A percentile compares a stretch with the other conserved stretches of the same genome.
Evolutionary conservation across 2,329 filamentous ascomycete genomes (phyloP).

Genomic region (Blastomyces parvus): DNA sequence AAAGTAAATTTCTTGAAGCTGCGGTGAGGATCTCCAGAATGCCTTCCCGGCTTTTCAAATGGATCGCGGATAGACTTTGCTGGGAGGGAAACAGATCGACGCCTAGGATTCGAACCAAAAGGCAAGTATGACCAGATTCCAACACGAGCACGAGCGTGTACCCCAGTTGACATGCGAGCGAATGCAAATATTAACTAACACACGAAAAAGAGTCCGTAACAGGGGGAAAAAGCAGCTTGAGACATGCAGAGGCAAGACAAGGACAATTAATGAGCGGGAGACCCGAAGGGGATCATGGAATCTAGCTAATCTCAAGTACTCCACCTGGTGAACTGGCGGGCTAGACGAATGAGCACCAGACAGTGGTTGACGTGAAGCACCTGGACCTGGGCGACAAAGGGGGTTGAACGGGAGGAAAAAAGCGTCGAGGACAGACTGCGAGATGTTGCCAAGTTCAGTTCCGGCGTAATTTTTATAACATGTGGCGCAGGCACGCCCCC

Average conservation of each 20-base stretch:
- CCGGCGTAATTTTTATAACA: background rate
- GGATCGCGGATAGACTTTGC: conserved; percentile 34
- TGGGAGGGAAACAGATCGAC: conserved; percentile 46
- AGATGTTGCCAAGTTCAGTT: conserved; percentile 6
- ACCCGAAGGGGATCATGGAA: conserved; percentile 6
- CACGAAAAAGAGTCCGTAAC: background rate
- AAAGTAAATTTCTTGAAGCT: conserved; percentile 33
- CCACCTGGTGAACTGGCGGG: background rate
- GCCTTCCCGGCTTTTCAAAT: conserved; percentile 40
- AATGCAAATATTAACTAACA: conserved; percentile 3
- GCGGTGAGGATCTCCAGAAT: conserved; percentile 26
- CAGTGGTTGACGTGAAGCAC: background rate
- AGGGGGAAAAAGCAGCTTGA: background rate
- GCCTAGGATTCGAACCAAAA: conserved; percentile 37
- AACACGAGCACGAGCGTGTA: conserved; percentile 42
- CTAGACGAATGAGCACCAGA: background rate
- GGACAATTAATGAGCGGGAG: conserved; percentile 12
- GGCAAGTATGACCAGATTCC: conserved; percentile 47
- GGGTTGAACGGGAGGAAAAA: background rate
- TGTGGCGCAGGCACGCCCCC: background rate
- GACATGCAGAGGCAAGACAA: background rate
- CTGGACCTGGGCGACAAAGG: background rate
- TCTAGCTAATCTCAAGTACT: background rate
- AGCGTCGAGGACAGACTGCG: background rate
- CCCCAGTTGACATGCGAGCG: conserved; percentile 47